These are phyloP conservation scores for Pleurotus giganteus DNA, from an alignment of 768 basidiomycete genomes.

Conservation along the genomic window DNA sequence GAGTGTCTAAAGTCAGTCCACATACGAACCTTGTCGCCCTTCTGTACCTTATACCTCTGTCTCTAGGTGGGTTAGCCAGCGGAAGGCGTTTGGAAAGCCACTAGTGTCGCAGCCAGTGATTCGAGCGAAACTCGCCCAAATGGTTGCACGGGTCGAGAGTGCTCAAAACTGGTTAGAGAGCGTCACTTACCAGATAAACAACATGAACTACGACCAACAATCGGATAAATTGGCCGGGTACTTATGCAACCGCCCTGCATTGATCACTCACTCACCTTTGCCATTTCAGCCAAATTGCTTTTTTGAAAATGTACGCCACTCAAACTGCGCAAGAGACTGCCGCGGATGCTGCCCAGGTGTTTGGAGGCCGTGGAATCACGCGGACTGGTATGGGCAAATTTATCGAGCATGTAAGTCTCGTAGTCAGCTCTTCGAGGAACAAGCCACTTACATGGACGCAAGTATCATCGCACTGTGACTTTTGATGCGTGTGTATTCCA, in stretches of 20 bases:
- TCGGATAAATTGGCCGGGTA: constrained; percentile 72
- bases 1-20: constrained; percentile 65
- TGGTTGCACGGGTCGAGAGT: constrained; percentile 80
- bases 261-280: neutral
- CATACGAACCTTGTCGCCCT: constrained; percentile 2
- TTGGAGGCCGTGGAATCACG: constrained; percentile 85
- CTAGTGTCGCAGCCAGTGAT: constrained; percentile 70
- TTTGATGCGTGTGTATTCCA: constrained; percentile 25
- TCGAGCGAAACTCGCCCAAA: constrained; percentile 70
- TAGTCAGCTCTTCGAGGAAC: neutral
- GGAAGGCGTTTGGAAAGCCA: constrained; percentile 78
- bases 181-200: constrained; percentile 83
- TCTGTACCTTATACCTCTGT: neutral
- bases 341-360: constrained; percentile 65
- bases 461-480: constrained; percentile 23
- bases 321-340: constrained; percentile 77
- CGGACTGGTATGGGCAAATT: constrained; percentile 62
- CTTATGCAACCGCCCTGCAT: constrained; percentile 11
- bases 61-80: constrained; percentile 69
- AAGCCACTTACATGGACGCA: neutral
- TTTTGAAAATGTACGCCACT: constrained; percentile 79
- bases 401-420: constrained; percentile 20
- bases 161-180: constrained; percentile 78
- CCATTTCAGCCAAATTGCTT: constrained; percentile 63
- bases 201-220: constrained; percentile 82